Evolutionary conservation across 2,329 filamentous ascomycete genomes (phyloP).

Genomic region (Dothiorella sarmentorum): DNA sequence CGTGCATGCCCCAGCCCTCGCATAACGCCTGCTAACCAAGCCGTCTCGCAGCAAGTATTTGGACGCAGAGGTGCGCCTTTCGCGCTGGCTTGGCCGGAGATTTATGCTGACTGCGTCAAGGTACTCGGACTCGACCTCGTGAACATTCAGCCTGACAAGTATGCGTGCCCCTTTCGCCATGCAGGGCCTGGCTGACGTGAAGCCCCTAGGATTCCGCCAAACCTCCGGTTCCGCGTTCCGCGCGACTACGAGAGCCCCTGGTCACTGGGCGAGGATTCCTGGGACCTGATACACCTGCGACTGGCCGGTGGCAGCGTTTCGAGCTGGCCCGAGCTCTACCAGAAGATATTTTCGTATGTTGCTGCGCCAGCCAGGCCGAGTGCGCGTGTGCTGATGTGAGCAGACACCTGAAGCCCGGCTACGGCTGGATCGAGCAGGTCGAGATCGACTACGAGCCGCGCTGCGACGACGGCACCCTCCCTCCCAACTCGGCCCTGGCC

Average conservation of each 20-base stretch:
- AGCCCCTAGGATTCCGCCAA: slow-evolving; percentile 63
- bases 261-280: slow-evolving; percentile 63
- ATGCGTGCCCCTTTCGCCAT: slow-evolving; percentile 26
- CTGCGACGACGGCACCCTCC: slow-evolving; percentile 64
- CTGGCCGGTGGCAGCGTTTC: slow-evolving; percentile 74
- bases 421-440: slow-evolving; percentile 77
- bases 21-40: slow-evolving; percentile 29
- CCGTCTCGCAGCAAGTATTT: slow-evolving; percentile 49
- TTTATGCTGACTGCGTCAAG: slow-evolving; percentile 26
- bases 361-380: background rate
- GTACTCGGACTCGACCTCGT: slow-evolving; percentile 61
- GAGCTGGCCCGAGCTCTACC: slow-evolving; percentile 73
- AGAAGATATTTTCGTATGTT: slow-evolving; percentile 62
- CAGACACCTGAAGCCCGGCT: slow-evolving; percentile 73
- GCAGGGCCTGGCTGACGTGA: slow-evolving; percentile 22
- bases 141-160: slow-evolving; percentile 58
- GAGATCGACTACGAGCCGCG: slow-evolving; percentile 81
- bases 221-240: slow-evolving; percentile 63
- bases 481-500: slow-evolving; percentile 55
- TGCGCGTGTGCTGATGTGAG: background rate
- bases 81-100: background rate
- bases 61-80: slow-evolving; percentile 48
- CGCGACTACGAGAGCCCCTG: slow-evolving; percentile 78
- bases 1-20: background rate
- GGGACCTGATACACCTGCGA: slow-evolving; percentile 80